Evolutionary conservation across 1,139 yeast species (phyloP).

Genomic region (Yamadazyma dushanensis): DNA sequence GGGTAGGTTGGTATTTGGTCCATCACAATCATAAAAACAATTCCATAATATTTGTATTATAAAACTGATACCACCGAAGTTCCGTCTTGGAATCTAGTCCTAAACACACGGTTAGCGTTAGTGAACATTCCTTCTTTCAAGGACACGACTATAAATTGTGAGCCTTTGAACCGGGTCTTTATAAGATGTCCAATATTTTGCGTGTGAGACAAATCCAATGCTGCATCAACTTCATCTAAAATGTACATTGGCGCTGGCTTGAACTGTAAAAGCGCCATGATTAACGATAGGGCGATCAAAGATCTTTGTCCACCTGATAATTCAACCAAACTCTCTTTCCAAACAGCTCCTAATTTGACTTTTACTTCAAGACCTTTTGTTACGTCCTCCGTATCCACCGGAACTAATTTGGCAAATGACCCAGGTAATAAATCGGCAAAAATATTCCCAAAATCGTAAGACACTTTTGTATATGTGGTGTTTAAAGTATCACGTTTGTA

Average conservation of each 20-base stretch:
- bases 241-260: constrained; percentile 99
- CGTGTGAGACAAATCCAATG: constrained; percentile 93
- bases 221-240: constrained; percentile 97
- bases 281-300: constrained; percentile 84
- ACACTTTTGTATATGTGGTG: constrained; percentile 83
- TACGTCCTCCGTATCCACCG: constrained; percentile 75
- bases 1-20: too few species aligned
- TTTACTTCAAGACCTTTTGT: constrained; percentile 90
- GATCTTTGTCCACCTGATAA: constrained; percentile 98
- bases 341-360: constrained; percentile 85
- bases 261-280: constrained; percentile 86
- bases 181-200: constrained; percentile 96
- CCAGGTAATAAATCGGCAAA: constrained; percentile 89
- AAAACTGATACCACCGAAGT: constrained; percentile 80
- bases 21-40: too few species aligned
- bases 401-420: constrained; percentile 86
- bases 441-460: constrained; percentile 87
- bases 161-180: constrained; percentile 90
- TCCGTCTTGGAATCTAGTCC: constrained; percentile 95
- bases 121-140: constrained; percentile 98
- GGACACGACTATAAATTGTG: constrained; percentile 95
- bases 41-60: constrained; percentile 3
- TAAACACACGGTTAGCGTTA: constrained; percentile 90
- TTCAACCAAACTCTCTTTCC: constrained; percentile 96
- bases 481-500: constrained; percentile 83